Percentiles rank a stretch among this genome's conserved stretches.
Evolutionary conservation across 2,329 filamentous ascomycete species (phyloP).

Genomic region (Stagonosporopsis vannaccii): DNA sequence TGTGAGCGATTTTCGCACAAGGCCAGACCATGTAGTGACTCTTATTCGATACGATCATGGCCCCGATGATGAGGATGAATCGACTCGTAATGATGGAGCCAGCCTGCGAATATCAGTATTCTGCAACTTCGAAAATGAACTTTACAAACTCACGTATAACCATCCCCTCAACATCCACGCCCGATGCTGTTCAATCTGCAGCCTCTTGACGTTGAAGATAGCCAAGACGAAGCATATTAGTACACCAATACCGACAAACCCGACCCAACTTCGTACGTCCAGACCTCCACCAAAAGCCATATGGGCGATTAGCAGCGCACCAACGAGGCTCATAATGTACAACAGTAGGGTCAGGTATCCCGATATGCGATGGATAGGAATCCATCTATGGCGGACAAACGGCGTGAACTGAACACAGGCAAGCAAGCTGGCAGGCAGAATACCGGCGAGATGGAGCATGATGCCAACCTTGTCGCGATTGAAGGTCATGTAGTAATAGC

Average conservation of each 20-base stretch:
- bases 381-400: constrained; percentile 54
- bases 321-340: constrained; percentile 55
- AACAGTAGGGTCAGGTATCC: constrained; percentile 64
- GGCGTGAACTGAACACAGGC: constrained; percentile 54
- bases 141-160: constrained; percentile 36
- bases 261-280: constrained; percentile 57
- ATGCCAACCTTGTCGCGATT: constrained; percentile 50
- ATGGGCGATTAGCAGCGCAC: constrained; percentile 62
- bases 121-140: too few species aligned
- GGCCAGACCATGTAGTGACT: constrained; percentile 50
- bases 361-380: constrained; percentile 66
- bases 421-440: constrained; percentile 52
- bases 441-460: constrained; percentile 51
- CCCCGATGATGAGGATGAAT: constrained; percentile 56
- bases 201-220: constrained; percentile 63
- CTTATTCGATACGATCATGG: constrained; percentile 50
- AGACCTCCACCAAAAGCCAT: constrained; percentile 63
- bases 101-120: constrained; percentile 43
- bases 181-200: constrained; percentile 60
- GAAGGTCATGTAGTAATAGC: constrained; percentile 52
- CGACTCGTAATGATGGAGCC: constrained; percentile 62
- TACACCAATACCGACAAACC: constrained; percentile 56
- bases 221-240: constrained; percentile 56
- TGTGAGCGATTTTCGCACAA: constrained; percentile 60
- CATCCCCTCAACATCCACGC: constrained; percentile 42